Evolutionary conservation across 1,284 basidiomycete genomes (phyloP).

Genomic region (Gomphus bonarii): DNA sequence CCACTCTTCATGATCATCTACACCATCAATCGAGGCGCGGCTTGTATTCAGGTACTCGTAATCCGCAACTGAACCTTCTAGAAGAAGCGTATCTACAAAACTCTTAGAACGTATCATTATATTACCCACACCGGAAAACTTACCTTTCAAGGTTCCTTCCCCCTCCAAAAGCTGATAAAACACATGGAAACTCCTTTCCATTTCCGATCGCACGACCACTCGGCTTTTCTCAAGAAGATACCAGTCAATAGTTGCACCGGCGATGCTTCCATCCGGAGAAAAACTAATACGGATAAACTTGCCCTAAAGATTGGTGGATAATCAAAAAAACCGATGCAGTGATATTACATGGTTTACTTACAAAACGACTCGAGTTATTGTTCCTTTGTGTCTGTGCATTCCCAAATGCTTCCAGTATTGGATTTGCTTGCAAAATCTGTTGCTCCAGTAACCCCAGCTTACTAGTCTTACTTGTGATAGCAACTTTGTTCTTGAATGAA

Average conservation of each 20-base stretch:
- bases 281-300: constrained; percentile 98
- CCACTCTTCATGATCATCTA: constrained; percentile 92
- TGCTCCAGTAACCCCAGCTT: constrained; percentile 86
- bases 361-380: constrained; percentile 96
- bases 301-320: constrained; percentile 27
- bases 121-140: constrained; percentile 14
- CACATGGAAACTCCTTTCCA: constrained; percentile 92
- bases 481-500: constrained; percentile 28
- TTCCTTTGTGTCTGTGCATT: constrained; percentile 99
- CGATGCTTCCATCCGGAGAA: constrained; percentile 87
- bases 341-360: neutral
- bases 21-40: constrained; percentile 85
- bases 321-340: constrained; percentile 7
- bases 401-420: constrained; percentile 96
- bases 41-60: constrained; percentile 92
- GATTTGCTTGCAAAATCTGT: constrained; percentile 97
- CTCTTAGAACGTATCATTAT: neutral
- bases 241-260: constrained; percentile 98
- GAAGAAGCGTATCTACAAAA: constrained; percentile 57
- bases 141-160: constrained; percentile 59
- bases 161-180: constrained; percentile 88
- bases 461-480: constrained; percentile 23
- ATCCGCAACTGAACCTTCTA: constrained; percentile 69
- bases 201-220: constrained; percentile 80
- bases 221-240: constrained; percentile 97